Evolutionary conservation across 2,329 filamentous ascomycete species (phyloP).

Genomic region (Diplodia intermedia): DNA sequence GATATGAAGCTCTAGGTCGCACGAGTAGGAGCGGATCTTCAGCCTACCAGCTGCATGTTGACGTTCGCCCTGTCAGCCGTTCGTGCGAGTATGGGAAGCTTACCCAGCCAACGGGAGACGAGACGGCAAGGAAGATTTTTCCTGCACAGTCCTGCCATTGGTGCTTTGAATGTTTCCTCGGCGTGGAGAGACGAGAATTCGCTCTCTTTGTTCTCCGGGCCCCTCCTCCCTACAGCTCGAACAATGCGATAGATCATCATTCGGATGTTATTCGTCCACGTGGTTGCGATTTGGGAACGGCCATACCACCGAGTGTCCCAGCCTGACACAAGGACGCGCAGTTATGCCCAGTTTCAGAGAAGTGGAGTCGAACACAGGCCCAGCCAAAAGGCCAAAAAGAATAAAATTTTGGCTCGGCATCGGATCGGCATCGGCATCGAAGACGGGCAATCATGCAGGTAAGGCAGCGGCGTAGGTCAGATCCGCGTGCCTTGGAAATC

Average conservation of each 20-base stretch:
- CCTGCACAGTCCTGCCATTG: neutral
- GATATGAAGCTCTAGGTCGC: neutral
- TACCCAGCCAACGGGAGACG: constrained; percentile 10
- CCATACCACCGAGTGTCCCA: neutral
- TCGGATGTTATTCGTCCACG: constrained; percentile 16
- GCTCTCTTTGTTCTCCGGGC: neutral
- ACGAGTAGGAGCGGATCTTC: constrained; percentile 19
- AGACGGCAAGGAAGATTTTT: neutral
- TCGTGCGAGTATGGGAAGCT: constrained; percentile 6
- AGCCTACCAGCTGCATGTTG: constrained; percentile 13
- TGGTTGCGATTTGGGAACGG: neutral
- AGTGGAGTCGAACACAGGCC: constrained; percentile 6
- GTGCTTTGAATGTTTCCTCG: neutral
- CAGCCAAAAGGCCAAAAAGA: neutral
- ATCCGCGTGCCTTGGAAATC: neutral
- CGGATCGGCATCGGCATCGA: neutral
- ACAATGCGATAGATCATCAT: constrained; percentile 23
- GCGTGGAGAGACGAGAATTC: neutral
- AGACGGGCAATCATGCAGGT: neutral
- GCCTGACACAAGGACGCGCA: constrained; percentile 4
- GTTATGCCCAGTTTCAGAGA: constrained; percentile 24
- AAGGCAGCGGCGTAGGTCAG: neutral
- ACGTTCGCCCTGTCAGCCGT: constrained; percentile 8
- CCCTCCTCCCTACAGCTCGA: neutral
- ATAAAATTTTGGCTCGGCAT: neutral